phyloP scores from a whole-genome alignment of 495 filamentous ascomycete genomes.

The Daldinia caldariorum region DNA sequence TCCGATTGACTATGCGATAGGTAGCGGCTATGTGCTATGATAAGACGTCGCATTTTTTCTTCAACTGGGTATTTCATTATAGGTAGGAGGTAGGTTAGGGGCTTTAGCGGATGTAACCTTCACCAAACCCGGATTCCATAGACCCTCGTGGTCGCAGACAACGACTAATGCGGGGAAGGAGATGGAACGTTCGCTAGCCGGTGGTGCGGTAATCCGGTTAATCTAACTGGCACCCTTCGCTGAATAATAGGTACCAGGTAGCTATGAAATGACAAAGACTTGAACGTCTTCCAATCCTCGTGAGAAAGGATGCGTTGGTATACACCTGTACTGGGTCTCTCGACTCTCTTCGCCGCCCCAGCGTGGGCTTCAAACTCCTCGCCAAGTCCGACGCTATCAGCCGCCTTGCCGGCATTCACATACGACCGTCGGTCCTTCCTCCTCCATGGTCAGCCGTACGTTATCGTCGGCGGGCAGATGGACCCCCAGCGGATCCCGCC shows the following conservation, averaged over 20 bases:
- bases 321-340: slow-evolving; percentile 3
- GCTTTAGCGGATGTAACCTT: slow-evolving; percentile 36
- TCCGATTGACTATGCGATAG: neutral
- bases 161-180: slow-evolving; percentile 35
- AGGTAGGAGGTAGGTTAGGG: neutral
- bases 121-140: slow-evolving; percentile 14
- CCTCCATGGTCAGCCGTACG: slow-evolving; percentile 53
- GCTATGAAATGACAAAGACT: neutral
- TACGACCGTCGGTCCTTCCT: slow-evolving; percentile 52
- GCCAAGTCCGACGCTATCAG: slow-evolving; percentile 28
- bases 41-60: slow-evolving; percentile 2
- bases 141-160: slow-evolving; percentile 11
- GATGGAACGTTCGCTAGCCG: slow-evolving; percentile 1
- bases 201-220: slow-evolving; percentile 10
- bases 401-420: slow-evolving; percentile 40
- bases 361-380: slow-evolving; percentile 13
- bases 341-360: neutral
- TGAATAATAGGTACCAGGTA: neutral
- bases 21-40: neutral
- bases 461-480: slow-evolving; percentile 62
- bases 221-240: neutral
- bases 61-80: slow-evolving; percentile 3
- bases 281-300: neutral
- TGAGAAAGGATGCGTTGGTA: slow-evolving; percentile 24
- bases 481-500: slow-evolving; percentile 59